Evolutionary conservation across 768 basidiomycete genomes (phyloP).

Genomic region (Lactarius hatsudake): DNA sequence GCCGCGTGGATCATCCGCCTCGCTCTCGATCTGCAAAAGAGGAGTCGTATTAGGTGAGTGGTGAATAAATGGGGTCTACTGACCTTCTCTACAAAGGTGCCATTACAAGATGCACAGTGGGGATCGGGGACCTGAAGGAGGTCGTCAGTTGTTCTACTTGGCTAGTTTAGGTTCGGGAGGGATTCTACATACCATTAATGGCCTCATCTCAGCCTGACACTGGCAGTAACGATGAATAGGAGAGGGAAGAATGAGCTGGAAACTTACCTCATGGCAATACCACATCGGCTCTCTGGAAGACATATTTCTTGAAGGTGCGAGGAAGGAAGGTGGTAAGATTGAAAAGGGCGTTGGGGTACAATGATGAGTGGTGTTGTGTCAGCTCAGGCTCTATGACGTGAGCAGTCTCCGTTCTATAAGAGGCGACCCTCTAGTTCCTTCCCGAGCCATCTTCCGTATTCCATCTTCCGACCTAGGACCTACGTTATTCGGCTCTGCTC

Average conservation of each 20-base stretch:
- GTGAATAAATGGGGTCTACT: slow-evolving; percentile 15
- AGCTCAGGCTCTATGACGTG: slow-evolving; percentile 16
- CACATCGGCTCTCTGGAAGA: slow-evolving; percentile 71
- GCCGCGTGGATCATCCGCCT: slow-evolving; percentile 69
- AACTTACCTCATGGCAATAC: slow-evolving; percentile 70
- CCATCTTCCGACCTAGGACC: neutral
- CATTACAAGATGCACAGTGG: slow-evolving; percentile 76
- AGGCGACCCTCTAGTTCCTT: neutral
- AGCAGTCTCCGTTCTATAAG: slow-evolving; percentile 11
- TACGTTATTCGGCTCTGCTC: neutral
- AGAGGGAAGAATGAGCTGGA: neutral
- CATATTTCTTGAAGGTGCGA: slow-evolving; percentile 41
- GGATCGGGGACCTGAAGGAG: slow-evolving; percentile 67
- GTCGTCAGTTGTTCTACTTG: neutral
- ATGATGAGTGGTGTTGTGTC: slow-evolving; percentile 6
- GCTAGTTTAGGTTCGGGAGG: slow-evolving; percentile 23
- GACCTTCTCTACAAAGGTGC: slow-evolving; percentile 83
- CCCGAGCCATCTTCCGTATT: neutral
- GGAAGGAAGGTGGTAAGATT: slow-evolving; percentile 22
- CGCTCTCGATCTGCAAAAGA: slow-evolving; percentile 62
- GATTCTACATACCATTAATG: slow-evolving; percentile 62
- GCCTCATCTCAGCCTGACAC: slow-evolving; percentile 89
- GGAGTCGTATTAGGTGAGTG: neutral
- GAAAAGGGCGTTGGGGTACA: slow-evolving; percentile 16
- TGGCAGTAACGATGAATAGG: slow-evolving; percentile 33